Evolutionary conservation across 73 alveolate genomes (phyloP).

Genomic region (Paraurostyla sp.): DNA sequence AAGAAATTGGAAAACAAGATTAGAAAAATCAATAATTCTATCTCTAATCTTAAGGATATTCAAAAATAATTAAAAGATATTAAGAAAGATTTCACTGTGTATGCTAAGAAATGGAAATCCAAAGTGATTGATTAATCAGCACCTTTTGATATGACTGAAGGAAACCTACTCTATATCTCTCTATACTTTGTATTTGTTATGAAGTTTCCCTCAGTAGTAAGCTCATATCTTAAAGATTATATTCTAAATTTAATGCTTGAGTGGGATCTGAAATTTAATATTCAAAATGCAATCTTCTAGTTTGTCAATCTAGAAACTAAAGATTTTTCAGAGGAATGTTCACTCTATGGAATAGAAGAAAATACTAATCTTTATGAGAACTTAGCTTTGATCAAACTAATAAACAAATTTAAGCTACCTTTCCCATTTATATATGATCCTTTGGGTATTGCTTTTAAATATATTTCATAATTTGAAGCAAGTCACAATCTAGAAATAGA

Average conservation of each 20-base stretch:
- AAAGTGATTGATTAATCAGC: constrained; percentile 15
- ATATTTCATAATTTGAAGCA: background rate
- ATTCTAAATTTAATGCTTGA: constrained; percentile 26
- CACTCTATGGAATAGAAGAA: constrained; percentile 41
- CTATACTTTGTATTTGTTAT: constrained; percentile 26
- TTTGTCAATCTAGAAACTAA: constrained; percentile 21
- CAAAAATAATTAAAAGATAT: constrained; percentile 1
- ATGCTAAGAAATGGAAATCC: constrained; percentile 34
- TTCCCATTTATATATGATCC: constrained; percentile 40
- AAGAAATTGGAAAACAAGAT: constrained; percentile 21
- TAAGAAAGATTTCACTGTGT: background rate
- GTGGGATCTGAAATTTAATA: constrained; percentile 35
- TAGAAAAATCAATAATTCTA: background rate
- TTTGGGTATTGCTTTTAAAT: constrained; percentile 18
- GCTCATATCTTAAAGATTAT: constrained; percentile 21
- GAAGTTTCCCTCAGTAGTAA: constrained; percentile 44
- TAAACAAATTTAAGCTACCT: constrained; percentile 14
- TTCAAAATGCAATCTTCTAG: constrained; percentile 12
- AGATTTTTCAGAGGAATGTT: constrained; percentile 24
- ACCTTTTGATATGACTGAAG: constrained; percentile 48
- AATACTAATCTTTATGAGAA: constrained; percentile 13
- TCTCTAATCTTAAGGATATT: background rate
- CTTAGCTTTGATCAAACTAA: background rate
- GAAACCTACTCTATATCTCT: constrained; percentile 26
- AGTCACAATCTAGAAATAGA: background rate